Conservation (phyloP, 345 rosid genomes). For the Eucalyptus marginata region DNA sequence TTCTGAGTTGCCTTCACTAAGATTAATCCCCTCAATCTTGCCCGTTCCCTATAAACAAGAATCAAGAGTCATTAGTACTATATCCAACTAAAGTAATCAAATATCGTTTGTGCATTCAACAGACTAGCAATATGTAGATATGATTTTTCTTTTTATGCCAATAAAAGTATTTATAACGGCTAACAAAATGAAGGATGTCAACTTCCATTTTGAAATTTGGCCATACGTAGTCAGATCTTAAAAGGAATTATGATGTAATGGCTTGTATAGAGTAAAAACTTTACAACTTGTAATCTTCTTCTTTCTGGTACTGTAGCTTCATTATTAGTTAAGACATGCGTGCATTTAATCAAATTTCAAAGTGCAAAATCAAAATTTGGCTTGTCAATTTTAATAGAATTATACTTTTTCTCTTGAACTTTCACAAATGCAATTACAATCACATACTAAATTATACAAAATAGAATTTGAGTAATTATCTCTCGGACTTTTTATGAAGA, state of each 20-base stretch:
- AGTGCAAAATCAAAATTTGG: too few species aligned
- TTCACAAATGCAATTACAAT: not conserved
- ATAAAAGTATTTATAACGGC: too few species aligned
- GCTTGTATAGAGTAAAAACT: too few species aligned
- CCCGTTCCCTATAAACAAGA: not conserved
- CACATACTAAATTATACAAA: not conserved
- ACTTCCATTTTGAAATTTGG: too few species aligned
- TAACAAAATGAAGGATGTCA: too few species aligned
- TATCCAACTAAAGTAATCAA: not conserved
- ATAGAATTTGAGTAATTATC: too few species aligned
- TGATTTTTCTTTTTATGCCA: not conserved
- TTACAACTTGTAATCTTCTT: not conserved
- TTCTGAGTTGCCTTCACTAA: not conserved
- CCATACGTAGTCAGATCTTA: too few species aligned
- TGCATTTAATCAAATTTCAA: not conserved
- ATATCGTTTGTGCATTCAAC: not conserved
- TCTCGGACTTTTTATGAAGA: too few species aligned
- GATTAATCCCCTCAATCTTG: not conserved
- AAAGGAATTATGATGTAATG: too few species aligned
- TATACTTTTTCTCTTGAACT: too few species aligned
- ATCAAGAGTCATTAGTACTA: not conserved
- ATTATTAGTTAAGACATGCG: not conserved
- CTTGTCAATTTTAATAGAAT: not conserved
- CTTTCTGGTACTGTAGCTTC: not conserved
- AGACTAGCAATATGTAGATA: not conserved